Base-by-base conservation (phyloP, 352 stramenopile species). In the Pythium diclinum region DNA sequence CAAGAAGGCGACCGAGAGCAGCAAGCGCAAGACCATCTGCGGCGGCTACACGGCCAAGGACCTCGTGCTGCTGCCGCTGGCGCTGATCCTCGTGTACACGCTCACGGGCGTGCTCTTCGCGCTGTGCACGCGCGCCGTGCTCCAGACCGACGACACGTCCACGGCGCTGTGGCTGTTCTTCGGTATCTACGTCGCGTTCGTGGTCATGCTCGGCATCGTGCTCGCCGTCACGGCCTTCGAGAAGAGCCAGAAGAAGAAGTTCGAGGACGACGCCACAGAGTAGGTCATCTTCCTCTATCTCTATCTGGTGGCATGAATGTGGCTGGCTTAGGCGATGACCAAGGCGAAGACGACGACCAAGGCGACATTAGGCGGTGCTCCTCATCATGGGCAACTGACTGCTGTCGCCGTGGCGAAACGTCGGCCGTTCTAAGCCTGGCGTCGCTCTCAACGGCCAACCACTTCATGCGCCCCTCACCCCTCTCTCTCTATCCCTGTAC, bases 111-210 rank as follows among this genome's bases (percentile, higher is more conserved):
- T 78, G 19, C 75, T 91, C 58, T 93, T 91, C 49, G 84, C 76
- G 55, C 79, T 90, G 19, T 90, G 80, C 73, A 85, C 75, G 44
- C 79, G 78, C 57, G 77, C 82, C 11, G 80, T 91, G 56, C 67
- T 91, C n/a, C 80, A 90, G 67, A 91, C 82, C 48, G 79, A 90
- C 51, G 79, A 93, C 66, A 88, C 82, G 34, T 77, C 78, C 55
- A 85, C 84, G n/a, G 78, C 82, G 63, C 74, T 92, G n/a, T 92
- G 84, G 84, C 74, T 77, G 47, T 91, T 92, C 72, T 92, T 91
- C 61, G 81, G 75, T 32, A 70, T 90, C 65, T 92, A 87, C 64
- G 76, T 81, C 17, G 67, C 69, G 52, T 91, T 88, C 69, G 34
- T 91, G 53, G 61, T 63, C 60, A 76, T 91, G 72, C 79, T 92